Percentiles rank a stretch among this genome's conserved stretches.
Conservation (phyloP, 2,329 filamentous ascomycete species). For the Ceratocystis eucalypticola region DNA sequence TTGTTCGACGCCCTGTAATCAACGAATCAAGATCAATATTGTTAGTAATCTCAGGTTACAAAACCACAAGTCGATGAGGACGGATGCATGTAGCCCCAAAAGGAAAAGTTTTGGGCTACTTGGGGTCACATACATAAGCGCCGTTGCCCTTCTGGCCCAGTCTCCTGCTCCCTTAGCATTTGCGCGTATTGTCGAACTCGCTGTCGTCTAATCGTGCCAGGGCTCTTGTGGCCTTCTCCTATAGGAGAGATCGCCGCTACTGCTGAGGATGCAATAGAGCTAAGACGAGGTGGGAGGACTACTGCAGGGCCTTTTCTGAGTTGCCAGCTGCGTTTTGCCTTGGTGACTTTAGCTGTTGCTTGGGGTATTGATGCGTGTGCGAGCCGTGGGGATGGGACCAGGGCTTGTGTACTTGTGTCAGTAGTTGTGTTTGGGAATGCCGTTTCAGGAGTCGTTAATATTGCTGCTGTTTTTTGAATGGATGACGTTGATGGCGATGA, state of each 20-base stretch:
- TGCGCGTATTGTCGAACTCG: constrained; percentile 33
- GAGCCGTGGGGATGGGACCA: not conserved
- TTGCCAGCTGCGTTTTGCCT: not conserved
- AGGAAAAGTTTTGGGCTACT: not conserved
- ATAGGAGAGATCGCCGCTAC: constrained; percentile 2
- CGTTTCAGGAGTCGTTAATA: not conserved
- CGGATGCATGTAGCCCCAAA: not conserved
- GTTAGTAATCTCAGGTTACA: not conserved
- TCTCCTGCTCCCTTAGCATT: constrained; percentile 32
- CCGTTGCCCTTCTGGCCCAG: constrained; percentile 21
- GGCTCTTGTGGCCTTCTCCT: constrained; percentile 28
- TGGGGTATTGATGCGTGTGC: not conserved
- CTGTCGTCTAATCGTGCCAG: constrained; percentile 33
- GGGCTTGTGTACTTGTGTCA: not conserved
- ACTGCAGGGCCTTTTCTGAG: not conserved
- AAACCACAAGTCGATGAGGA: not conserved
- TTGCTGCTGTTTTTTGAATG: no score
- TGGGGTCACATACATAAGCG: constrained; percentile 30
- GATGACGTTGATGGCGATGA: not conserved
- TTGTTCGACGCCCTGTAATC: constrained; percentile 30
- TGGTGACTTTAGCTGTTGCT: not conserved
- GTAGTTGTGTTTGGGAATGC: not conserved
- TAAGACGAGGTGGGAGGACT: not conserved
- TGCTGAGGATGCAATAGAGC: constrained; percentile 1
- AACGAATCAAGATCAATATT: not conserved